Evolutionary conservation across 495 filamentous ascomycete genomes (phyloP), one percentile per base, ranked within the genome.

Genomic region (Penicillium goetzii): DNA sequence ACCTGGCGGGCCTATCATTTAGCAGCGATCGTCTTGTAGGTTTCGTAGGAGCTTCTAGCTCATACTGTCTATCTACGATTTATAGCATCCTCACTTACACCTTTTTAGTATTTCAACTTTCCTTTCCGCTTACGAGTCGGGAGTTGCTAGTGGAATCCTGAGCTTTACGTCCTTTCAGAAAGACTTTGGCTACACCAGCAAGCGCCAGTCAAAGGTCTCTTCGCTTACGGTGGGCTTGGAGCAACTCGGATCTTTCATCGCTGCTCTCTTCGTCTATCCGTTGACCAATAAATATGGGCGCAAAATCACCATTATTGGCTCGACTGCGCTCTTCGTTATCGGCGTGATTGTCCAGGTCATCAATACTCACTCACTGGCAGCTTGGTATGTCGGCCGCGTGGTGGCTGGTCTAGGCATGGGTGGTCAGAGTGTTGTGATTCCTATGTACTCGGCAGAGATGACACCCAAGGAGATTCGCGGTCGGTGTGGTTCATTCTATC

Each of bases 361-460:
- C 61, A 79, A 80, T 53, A 74, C 71, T 1, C 79, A 76, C 54
- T 78, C 78, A 2, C 61, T 83, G 1, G 64, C 68, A 0, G 67
- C 76, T 45, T 84, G 81, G 69, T 83, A 83, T 54, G 60, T 76
- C 0, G 80, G 77, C n/a, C 74, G 85, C 60, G 72, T 85, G 30
- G 72, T 88, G 43, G 77, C 81, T 25, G 85, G 85, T 23, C 64
- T 89, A 25, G 85, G 85, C 0, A 80, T 87, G 63, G 85, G 85
- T 2, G 82, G 78, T 9, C 81, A 84, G 10, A 81, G 83, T 10
- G 82, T 82, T 2, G 80, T 85, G 28, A 82, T 85, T 0, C 85
- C 86, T 6, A 87, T 85, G 67, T 85, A 83, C 65, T 77, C 78
- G 12, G 76, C 81, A 30, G 85, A 88, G 70, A 86, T 82, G 76